Conservation (phyloP, 2,329 filamentous ascomycete genomes). For the Pyrenochaeta sp. region DNA sequence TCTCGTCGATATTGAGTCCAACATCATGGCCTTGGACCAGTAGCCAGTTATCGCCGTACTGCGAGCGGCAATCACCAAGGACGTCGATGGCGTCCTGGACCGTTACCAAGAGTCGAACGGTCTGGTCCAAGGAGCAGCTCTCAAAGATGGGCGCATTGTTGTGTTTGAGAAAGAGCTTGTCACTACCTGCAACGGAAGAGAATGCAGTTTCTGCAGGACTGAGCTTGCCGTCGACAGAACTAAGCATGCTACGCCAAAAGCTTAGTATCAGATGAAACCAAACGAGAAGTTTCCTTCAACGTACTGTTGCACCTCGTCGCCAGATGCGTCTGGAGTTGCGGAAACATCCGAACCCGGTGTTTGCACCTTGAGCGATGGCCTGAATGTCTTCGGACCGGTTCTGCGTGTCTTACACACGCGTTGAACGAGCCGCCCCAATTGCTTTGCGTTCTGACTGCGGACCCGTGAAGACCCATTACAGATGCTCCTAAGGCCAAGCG, state of each 20-base stretch:
- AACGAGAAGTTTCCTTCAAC: slow-evolving; percentile 38
- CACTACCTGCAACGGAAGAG: slow-evolving; percentile 40
- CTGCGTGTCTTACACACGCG: slow-evolving; percentile 35
- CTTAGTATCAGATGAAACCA: slow-evolving; percentile 43
- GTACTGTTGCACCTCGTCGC: slow-evolving; percentile 49
- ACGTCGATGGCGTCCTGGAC: slow-evolving; percentile 45
- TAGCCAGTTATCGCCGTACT: slow-evolving; percentile 44
- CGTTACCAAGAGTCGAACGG: slow-evolving; percentile 34
- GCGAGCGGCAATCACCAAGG: slow-evolving; percentile 33
- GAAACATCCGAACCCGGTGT: slow-evolving; percentile 30
- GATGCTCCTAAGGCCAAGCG: slow-evolving; percentile 33
- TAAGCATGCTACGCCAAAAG: slow-evolving; percentile 41
- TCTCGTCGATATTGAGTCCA: slow-evolving; percentile 45
- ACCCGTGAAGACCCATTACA: slow-evolving; percentile 36
- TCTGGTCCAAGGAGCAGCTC: slow-evolving; percentile 38
- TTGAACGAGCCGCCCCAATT: slow-evolving; percentile 29
- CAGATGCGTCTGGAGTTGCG: slow-evolving; percentile 42
- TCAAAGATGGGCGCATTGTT: slow-evolving; percentile 39
- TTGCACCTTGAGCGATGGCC: slow-evolving; percentile 30
- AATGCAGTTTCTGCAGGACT: slow-evolving; percentile 31
- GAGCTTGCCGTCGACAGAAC: slow-evolving; percentile 34
- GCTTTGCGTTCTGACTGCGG: slow-evolving; percentile 30
- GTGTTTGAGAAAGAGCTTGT: slow-evolving; percentile 49
- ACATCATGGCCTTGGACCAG: slow-evolving; percentile 39
- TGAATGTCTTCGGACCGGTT: slow-evolving; percentile 19